phyloP scores from a whole-genome alignment of 257 asterid genomes.

The Leonotis leonurus region DNA sequence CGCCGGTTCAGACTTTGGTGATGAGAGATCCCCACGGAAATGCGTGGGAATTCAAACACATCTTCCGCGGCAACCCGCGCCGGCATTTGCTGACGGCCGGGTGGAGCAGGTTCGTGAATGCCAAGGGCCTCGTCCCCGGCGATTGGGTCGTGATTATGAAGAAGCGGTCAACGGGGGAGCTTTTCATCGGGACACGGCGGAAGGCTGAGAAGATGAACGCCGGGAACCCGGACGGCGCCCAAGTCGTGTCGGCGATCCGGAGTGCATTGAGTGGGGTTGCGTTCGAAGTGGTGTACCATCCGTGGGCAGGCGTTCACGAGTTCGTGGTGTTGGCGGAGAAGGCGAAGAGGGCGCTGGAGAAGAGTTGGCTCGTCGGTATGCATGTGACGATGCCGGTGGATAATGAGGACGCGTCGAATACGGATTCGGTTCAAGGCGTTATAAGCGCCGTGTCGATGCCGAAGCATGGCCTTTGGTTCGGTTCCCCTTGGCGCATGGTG shows the following conservation, averaged over 20 bases:
- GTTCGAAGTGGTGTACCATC: slow-evolving; percentile 54
- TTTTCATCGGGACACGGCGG: slow-evolving; percentile 47
- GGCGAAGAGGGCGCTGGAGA: slow-evolving; percentile 27
- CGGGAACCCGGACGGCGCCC: slow-evolving; percentile 13
- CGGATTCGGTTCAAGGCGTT: slow-evolving; percentile 39
- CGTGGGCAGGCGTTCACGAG: slow-evolving; percentile 32
- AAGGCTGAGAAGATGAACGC: no score
- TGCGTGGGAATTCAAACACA: slow-evolving; percentile 50
- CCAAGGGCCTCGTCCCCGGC: slow-evolving; percentile 45
- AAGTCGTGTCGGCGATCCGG: slow-evolving; percentile 17
- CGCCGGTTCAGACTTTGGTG: slow-evolving; percentile 45
- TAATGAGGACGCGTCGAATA: slow-evolving; percentile 34
- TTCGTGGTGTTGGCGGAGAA: slow-evolving; percentile 51
- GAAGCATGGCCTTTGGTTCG: slow-evolving; percentile 30
- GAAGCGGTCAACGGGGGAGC: slow-evolving; percentile 27
- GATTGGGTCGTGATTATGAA: slow-evolving; percentile 46
- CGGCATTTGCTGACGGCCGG: slow-evolving; percentile 68
- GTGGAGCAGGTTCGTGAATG: slow-evolving; percentile 56
- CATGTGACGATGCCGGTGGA: slow-evolving; percentile 44
- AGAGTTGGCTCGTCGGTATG: slow-evolving; percentile 36
- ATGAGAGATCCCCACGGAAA: slow-evolving; percentile 23
- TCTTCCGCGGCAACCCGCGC: slow-evolving; percentile 64
- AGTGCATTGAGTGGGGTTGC: slow-evolving; percentile 33
- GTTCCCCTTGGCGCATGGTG: slow-evolving; percentile 66
- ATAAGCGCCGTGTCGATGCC: slow-evolving; percentile 14